Evolutionary conservation across 441 rosid genomes (phyloP).

Genomic region (Populus hybrid): DNA sequence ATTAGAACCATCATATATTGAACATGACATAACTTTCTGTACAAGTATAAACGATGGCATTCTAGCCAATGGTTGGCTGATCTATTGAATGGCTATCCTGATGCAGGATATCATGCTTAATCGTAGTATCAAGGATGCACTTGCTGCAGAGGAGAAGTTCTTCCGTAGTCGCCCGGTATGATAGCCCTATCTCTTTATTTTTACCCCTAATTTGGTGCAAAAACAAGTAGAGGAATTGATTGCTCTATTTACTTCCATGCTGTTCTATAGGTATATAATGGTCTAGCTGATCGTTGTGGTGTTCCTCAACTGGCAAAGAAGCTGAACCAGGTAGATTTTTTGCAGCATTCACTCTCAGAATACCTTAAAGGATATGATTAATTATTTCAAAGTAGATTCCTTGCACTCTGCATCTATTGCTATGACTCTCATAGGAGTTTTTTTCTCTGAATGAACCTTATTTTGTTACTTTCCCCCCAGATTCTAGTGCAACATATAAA

Average conservation of each 20-base stretch:
- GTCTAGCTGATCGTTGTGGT: too few relatives aligned
- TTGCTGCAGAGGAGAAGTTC: slow-evolving; percentile 89
- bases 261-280: too few relatives aligned
- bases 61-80: neutral
- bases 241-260: neutral
- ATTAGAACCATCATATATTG: neutral
- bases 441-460: too few relatives aligned
- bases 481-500: too few relatives aligned
- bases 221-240: slow-evolving; percentile 1
- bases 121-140: slow-evolving; percentile 87
- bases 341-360: too few relatives aligned
- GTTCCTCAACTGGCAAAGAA: too few relatives aligned
- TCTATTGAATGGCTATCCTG: neutral
- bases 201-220: slow-evolving; percentile 12
- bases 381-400: too few relatives aligned
- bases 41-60: neutral
- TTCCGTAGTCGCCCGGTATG: slow-evolving; percentile 94
- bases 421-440: too few relatives aligned
- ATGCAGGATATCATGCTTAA: slow-evolving; percentile 70
- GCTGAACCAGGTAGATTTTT: too few relatives aligned
- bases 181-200: slow-evolving; percentile 11
- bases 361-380: too few relatives aligned
- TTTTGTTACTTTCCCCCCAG: too few relatives aligned
- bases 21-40: neutral
- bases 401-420: too few relatives aligned